Evolutionary conservation across 176 grass and related monocot genomes (phyloP).

Genomic region (Elaeis guineensis): DNA sequence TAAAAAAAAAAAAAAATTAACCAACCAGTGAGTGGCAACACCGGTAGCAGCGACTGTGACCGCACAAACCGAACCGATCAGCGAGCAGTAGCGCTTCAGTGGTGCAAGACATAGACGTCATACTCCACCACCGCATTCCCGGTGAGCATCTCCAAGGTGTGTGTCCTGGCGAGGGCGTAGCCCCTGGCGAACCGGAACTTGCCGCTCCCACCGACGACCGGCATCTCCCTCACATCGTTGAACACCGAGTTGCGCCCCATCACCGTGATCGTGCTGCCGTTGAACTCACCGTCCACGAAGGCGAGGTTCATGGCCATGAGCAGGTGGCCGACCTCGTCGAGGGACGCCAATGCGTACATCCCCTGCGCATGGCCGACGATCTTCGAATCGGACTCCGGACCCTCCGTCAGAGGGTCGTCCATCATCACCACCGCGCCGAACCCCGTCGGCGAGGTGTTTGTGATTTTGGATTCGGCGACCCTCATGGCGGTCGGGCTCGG

Average conservation of each 20-base stretch:
- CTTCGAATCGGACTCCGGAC: neutral
- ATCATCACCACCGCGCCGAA: neutral
- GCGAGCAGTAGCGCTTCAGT: too few relatives aligned
- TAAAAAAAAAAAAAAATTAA: too few relatives aligned
- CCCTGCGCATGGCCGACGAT: neutral
- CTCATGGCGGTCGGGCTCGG: slow-evolving; percentile 21
- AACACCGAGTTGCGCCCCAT: slow-evolving; percentile 38
- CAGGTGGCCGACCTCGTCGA: slow-evolving; percentile 25
- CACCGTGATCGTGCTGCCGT: slow-evolving; percentile 31
- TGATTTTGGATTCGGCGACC: neutral
- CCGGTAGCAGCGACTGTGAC: too few relatives aligned
- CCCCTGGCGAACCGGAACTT: slow-evolving; percentile 35
- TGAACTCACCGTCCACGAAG: slow-evolving; percentile 31
- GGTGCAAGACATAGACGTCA: slow-evolving; percentile 29
- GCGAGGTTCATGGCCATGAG: slow-evolving; percentile 36
- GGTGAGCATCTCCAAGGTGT: slow-evolving; percentile 32
- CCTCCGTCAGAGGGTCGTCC: neutral
- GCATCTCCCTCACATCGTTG: slow-evolving; percentile 25
- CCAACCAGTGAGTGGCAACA: too few relatives aligned
- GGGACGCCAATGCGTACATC: slow-evolving; percentile 12
- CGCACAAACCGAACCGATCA: too few relatives aligned
- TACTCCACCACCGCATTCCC: slow-evolving; percentile 49
- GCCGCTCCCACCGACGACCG: slow-evolving; percentile 45
- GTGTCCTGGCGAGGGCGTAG: slow-evolving; percentile 36
- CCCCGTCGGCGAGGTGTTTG: neutral